Evolutionary conservation across 108 stramenopile species (phyloP).

Genomic region (Epithemia pelagica): DNA sequence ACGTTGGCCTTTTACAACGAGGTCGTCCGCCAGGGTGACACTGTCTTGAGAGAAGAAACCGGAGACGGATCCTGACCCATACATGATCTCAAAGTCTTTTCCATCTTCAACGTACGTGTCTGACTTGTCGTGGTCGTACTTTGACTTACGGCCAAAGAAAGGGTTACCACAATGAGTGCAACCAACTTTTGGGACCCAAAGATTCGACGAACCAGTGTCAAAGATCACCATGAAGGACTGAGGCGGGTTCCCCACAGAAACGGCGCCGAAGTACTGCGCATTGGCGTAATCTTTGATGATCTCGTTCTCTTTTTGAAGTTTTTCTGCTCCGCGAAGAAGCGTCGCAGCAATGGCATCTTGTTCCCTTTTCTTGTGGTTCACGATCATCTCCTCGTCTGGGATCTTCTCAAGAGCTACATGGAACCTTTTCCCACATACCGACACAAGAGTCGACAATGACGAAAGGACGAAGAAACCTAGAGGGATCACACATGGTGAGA

Average conservation of each 20-base stretch:
- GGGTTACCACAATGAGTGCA: constrained; percentile 64
- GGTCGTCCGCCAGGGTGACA: constrained; percentile 68
- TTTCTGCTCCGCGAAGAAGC: constrained; percentile 8
- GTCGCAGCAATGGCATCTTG: constrained; percentile 34
- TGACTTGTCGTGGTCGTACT: constrained; percentile 52
- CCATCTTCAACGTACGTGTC: constrained; percentile 49
- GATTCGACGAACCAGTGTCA: constrained; percentile 95
- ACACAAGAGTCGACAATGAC: no score
- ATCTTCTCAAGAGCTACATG: constrained; percentile 35
- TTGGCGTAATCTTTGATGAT: constrained; percentile 85
- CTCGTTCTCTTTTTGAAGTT: constrained; percentile 37
- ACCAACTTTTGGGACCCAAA: constrained; percentile 92
- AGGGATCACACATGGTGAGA: no score
- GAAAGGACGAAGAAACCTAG: no score
- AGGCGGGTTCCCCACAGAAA: constrained; percentile 73
- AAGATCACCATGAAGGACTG: constrained; percentile 92
- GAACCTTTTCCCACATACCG: no score
- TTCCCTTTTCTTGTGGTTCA: constrained; percentile 55
- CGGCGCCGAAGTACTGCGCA: constrained; percentile 74
- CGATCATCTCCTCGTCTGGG: constrained; percentile 61
- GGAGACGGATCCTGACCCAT: constrained; percentile 75
- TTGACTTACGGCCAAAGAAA: constrained; percentile 51
- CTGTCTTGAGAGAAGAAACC: constrained; percentile 68
- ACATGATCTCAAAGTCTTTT: constrained; percentile 83
- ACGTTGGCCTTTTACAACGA: constrained; percentile 54